Evolutionary conservation across 139 green algal genomes (phyloP), one percentile per base, ranked within the genome.

Genomic region (Chlorella sp.): DNA sequence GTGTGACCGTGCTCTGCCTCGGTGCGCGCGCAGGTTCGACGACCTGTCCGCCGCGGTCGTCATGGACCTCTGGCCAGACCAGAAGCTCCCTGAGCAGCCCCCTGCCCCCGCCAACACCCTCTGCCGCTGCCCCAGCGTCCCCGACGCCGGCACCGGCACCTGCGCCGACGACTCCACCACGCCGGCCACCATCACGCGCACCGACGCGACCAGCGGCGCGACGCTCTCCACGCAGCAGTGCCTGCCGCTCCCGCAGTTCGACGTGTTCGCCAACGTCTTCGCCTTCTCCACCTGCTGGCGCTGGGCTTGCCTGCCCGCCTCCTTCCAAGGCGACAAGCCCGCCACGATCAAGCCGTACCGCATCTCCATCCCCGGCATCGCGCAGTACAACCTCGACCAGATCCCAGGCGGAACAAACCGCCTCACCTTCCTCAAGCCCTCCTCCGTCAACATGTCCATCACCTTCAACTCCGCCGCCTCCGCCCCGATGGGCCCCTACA

Each of bases 31-130:
- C n/a, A n/a, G n/a, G n/a, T 79, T 71, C 23, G 79, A 84, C 62
- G 79, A 84, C 34, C 62, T 84, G 31, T 79, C 67, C 2, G 79
- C 79, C 2, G 74, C 79, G 24, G 74, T 84, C 4, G 70, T 72
- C 0, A 76, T 83, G 34, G 35, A 55, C 5, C 35, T 62, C 3
- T 0, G 3, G 3, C 30, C 20, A 17, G 31, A 20, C 31, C 42
- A 61, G 20, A 6, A 36, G 32, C 36, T 76, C 62, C 71, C 34
- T 31, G 59, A 3, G 1, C 23, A 30, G 30, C 59, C 71, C 29
- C 70, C 59, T 26, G 33, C 35, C 10, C 70, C 55, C 20, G 17
- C 24, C 23, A 24, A 3, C 70, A 49, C 59, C 2, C 60, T 49
- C 60, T 76, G 35, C 24, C 32, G 26, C 31, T 71, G 55, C 55